Evolutionary conservation across 306 rosid species (phyloP), one percentile per base, ranked within the genome.

Genomic region (Malus sylvestris): DNA sequence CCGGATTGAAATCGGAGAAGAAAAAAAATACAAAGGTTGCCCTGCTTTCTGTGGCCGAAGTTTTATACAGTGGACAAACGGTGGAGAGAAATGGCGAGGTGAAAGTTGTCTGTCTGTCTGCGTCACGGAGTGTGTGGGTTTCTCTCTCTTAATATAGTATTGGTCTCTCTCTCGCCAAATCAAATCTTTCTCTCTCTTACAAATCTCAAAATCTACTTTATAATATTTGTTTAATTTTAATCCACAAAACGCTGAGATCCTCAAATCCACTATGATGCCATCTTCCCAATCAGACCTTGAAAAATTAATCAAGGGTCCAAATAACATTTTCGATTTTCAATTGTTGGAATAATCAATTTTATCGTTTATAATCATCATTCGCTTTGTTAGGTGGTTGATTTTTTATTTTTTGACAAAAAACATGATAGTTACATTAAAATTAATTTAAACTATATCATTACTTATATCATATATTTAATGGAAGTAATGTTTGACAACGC

Each of bases 201-300:
- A 87, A 87, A 87, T 87, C 88, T 75, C 83, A 68, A 64, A 44
- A 82, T 81, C 65, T 73, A 15, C 83, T 66, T 81, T 83, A 57
- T 81, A 74, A 11, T 64, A 15, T 64, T 16, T 70, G 78, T 81
- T 71, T 59, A 32, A 74, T 82, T 80, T 78, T 68, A 79, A 62
- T 83, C 86, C 85, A 83, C 83, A 86, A 71, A 78, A 87, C 86
- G 86, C 89, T 83, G 91, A 83, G 96, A 91, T 94, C 92, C 95
- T 83, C 84, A 90, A 82, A 87, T 90, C 97, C 96, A 91, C 91
- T 87, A 83, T 72, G 83, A 86, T 79, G 88, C 74, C 85, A 83
- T 87, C 86, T 77, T 59, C 81, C 83, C 76, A 81, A 86, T 85
- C 87, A 77, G 76, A 79, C 68, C 46, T 4, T 12, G 1, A 1